Conservation (phyloP, 2,329 filamentous ascomycete genomes). For the Zymoseptoria tritici region DNA sequence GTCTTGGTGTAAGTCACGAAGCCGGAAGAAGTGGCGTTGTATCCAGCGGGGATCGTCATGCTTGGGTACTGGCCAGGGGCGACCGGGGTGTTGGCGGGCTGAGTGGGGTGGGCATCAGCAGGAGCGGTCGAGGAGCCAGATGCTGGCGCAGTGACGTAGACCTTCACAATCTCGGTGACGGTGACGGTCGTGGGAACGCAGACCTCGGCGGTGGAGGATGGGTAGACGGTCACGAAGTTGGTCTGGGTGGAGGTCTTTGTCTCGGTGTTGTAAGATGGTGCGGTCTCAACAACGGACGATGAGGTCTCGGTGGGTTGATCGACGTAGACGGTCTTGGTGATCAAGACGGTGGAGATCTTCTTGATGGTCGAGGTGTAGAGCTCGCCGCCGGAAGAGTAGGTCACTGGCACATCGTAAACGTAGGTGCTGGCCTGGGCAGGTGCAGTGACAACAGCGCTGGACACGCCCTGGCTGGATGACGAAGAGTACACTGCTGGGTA, state of each 20-base stretch:
- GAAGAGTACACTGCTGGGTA: background rate
- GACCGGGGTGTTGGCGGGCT: background rate
- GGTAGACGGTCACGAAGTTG: background rate
- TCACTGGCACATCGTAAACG: background rate
- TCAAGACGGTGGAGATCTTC: background rate
- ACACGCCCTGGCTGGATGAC: background rate
- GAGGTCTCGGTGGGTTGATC: background rate
- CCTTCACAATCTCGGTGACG: background rate
- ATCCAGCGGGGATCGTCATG: background rate
- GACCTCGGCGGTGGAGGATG: background rate
- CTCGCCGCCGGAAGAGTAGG: background rate
- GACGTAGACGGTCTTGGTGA: background rate
- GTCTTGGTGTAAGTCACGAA: background rate
- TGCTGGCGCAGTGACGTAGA: background rate
- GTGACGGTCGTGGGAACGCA: background rate
- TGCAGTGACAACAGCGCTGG: background rate
- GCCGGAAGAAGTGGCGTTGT: background rate
- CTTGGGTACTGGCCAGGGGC: background rate
- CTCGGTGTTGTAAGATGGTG: background rate
- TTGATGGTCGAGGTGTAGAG: background rate
- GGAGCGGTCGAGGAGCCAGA: background rate
- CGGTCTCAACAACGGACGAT: background rate
- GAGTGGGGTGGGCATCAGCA: background rate
- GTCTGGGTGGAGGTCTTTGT: background rate
- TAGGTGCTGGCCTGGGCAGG: background rate